Evolutionary conservation across 495 filamentous ascomycete species (phyloP), one percentile per base, ranked within the genome.

Genomic region (Xylaria sp.): DNA sequence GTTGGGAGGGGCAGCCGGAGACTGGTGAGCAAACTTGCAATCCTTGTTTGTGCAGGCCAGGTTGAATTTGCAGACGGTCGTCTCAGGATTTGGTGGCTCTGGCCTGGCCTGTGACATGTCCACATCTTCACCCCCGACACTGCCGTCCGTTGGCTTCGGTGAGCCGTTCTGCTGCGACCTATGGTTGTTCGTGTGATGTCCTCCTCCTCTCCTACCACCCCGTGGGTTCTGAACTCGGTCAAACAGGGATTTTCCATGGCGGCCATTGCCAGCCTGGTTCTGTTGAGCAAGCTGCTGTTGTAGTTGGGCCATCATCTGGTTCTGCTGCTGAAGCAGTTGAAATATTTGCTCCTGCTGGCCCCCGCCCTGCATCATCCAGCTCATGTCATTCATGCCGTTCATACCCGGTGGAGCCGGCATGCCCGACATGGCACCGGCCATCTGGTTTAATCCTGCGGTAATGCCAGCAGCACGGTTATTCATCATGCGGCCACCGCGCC

Each of bases 21-120:
- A 97, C 79, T 97, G 96, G 76, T 99, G 96, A 33, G 93, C 96
- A 78, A 93, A 98, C 55, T 89, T 90, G 80, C 96, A 99, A 69
- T 97, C 93, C 71, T 89, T 87, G 77, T 97, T 94, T 24, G 90
- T 93, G 82, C 96, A 99, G 61, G 87, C 84, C 41, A 93, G 84
- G 81, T 97, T 97, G 83, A 91, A 99, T 57, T 90, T 93, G 87
- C 96, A 99, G 43, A 88, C 83, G 61, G 87, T 88, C 72, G 91
- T 86, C 14, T 90, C 89, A 68, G 89, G 79, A 75, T 83, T 87
- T 1, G 75, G 77, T 15, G 80, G 71, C 72, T 89, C 85, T 68
- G 80, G 77, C 77, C 80, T 84, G 35, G 75, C 77, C 62, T 82
- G 82, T n/a, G 75, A 69, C 86, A 88, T 87, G 15, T 89, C 85